Evolutionary conservation across 2,329 filamentous ascomycete genomes (phyloP).

Genomic region (Cadophora gregata): DNA sequence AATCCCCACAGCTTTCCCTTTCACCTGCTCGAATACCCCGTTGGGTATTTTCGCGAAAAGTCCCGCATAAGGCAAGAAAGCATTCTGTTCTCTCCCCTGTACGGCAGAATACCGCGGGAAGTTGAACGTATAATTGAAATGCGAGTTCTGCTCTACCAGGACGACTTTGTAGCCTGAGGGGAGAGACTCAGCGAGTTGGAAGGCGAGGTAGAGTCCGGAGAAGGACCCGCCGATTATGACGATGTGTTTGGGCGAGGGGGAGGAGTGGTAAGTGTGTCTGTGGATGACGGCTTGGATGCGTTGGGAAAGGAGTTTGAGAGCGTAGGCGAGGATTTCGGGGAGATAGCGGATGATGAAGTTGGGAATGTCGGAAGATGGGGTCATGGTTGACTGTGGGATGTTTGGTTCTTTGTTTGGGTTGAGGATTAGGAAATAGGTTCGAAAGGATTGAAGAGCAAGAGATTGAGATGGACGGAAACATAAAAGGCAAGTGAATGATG

Average conservation of each 20-base stretch:
- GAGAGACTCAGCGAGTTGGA: constrained; percentile 47
- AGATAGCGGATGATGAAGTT: constrained; percentile 6
- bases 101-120: constrained; percentile 56
- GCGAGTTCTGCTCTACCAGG: constrained; percentile 56
- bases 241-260: constrained; percentile 42
- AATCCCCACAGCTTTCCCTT: constrained; percentile 44
- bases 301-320: constrained; percentile 16
- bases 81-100: constrained; percentile 51
- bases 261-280: constrained; percentile 26
- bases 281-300: constrained; percentile 28
- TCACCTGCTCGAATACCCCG: constrained; percentile 44
- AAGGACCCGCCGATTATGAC: constrained; percentile 54
- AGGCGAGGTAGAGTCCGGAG: constrained; percentile 47
- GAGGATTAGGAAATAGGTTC: too few relatives aligned
- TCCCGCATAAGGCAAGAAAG: constrained; percentile 55
- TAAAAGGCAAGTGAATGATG: background rate
- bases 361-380: background rate
- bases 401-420: too few relatives aligned
- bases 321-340: constrained; percentile 18
- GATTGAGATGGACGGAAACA: background rate
- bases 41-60: constrained; percentile 40
- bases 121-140: constrained; percentile 56
- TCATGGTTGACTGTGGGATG: background rate
- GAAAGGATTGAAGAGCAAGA: background rate
- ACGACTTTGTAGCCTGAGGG: constrained; percentile 53